Evolutionary conservation across 1,139 yeast species (phyloP), one percentile per base, ranked within the genome.

Genomic region (Protomyces gravidus): DNA sequence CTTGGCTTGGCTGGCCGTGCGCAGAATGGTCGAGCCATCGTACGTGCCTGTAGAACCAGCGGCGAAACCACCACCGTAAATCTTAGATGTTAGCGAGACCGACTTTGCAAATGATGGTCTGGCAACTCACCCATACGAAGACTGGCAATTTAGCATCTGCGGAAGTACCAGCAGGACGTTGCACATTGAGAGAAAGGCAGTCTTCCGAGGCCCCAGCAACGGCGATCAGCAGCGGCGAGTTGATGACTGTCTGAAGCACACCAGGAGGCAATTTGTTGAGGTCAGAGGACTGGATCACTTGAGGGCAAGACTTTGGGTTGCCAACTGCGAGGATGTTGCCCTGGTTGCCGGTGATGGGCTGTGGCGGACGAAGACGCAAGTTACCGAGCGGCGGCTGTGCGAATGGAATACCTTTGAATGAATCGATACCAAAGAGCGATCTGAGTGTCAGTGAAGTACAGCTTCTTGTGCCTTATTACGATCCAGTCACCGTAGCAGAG

Each of bases 61-160:
- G 7, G 42, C 26, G 49, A 57, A 61, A 49, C 70, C 68, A 45
- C 42, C 42, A 9, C 42, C 42, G 23, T 65, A 51, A 13, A 64
- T 46, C 23, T 68, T 15, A 68, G 59, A n/a, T n/a, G 27, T 64
- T 59, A 3, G 65, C 65, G 42, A 63, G 65, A 17, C 61, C 60
- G n/a, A n/a, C n/a, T n/a, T n/a, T n/a, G n/a, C n/a, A 57, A 67
- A 64, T 21, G 62, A 60, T 7, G 67, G 64, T 33, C 55, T 67
- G 72, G 1, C 72, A 76, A 61, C 71, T 71, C 52, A 73, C 70
- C 74, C 75, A 72, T 19, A 70, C 65, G 53, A 40, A 19, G 15
- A 45, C 59, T 5, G 61, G 42, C 13, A 45, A 30, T 11, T 30
- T 49, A 25, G 17, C 13, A 30, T 50, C 13, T 9, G 57, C 11